These are phyloP conservation scores for Suaeda aralocaspica DNA, from an alignment of 148 eudicot genomes.

Conservation along the genomic window DNA sequence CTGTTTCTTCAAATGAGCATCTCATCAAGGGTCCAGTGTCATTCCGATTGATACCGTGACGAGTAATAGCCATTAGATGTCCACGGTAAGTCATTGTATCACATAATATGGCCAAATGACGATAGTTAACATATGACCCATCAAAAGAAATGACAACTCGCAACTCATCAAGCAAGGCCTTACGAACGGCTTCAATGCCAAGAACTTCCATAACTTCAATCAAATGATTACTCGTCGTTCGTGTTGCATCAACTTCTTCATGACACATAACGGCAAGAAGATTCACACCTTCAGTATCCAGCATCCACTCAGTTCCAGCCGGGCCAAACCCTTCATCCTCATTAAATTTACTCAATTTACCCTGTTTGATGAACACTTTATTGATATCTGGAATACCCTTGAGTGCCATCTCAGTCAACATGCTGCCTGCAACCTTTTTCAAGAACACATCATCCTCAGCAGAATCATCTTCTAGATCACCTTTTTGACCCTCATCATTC, in stretches of 20 bases:
- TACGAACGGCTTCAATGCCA: conserved; percentile 95
- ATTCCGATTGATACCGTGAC: conserved; percentile 93
- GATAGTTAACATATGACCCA: conserved; percentile 93
- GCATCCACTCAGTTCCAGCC: conserved; percentile 94
- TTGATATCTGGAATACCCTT: conserved; percentile 92
- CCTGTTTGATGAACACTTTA: conserved; percentile 86
- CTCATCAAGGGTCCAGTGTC: conserved; percentile 98
- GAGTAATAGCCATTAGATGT: conserved; percentile 97
- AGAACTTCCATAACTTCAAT: conserved; percentile 95
- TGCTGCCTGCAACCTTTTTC: conserved; percentile 89
- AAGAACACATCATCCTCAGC: conserved; percentile 98
- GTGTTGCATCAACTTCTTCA: conserved; percentile 81
- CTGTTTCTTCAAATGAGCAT: conserved; percentile 99
- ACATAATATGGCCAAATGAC: conserved; percentile 93
- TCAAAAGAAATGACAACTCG: conserved; percentile 97
- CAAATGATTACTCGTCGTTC: conserved; percentile 96
- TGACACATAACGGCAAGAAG: conserved; percentile 94
- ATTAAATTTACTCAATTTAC: conserved; percentile 74
- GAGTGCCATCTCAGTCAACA: conserved; percentile 98
- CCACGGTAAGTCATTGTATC: conserved; percentile 99
- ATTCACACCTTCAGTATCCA: conserved; percentile 97
- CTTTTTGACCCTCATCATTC: conserved; percentile 95
- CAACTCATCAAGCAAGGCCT: conserved; percentile 85
- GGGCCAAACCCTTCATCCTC: conserved; percentile 76
- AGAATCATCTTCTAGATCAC: conserved; percentile 76